These are phyloP conservation scores for Hirschfeldia incana DNA, from an alignment of 345 rosid genomes.

Conservation along the genomic window DNA sequence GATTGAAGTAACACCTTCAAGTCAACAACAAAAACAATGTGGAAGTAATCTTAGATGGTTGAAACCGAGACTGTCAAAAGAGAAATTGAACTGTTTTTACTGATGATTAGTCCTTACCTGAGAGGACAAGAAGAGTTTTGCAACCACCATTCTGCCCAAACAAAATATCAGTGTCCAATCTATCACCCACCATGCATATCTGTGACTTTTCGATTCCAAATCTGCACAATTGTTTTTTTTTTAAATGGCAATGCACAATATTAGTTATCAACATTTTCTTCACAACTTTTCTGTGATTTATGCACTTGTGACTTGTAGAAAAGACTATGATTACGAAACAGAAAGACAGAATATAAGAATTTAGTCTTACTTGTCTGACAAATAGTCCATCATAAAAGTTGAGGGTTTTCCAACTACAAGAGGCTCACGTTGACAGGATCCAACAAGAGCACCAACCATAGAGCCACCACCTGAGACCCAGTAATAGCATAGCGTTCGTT, in stretches of 20 bases:
- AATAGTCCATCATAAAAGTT: constrained; percentile 96
- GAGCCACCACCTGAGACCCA: constrained; percentile 82
- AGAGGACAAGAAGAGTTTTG: constrained; percentile 94
- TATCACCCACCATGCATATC: constrained; percentile 99
- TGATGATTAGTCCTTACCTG: constrained; percentile 48
- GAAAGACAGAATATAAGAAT: not conserved
- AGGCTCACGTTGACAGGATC: constrained; percentile 87
- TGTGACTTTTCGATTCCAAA: constrained; percentile 82
- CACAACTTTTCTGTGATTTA: not conserved
- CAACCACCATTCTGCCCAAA: constrained; percentile 93
- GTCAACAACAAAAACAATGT: constrained; percentile 3
- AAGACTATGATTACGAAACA: not conserved
- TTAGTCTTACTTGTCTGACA: constrained; percentile 70
- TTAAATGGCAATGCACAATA: not conserved
- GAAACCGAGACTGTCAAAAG: not conserved
- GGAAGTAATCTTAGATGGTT: constrained; percentile 8
- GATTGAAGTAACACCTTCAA: constrained; percentile 72
- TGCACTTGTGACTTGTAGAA: not conserved
- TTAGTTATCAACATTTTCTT: constrained; percentile 2
- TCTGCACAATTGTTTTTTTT: constrained; percentile 40
- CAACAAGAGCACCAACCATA: constrained; percentile 88
- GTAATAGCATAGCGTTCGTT: not conserved
- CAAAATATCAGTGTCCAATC: constrained; percentile 89
- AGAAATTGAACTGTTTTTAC: not conserved
- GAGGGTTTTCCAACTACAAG: constrained; percentile 96